phyloP scores from a whole-genome alignment of 2,329 filamentous ascomycete genomes.

The Sporothrix pseudoabietina region DNA sequence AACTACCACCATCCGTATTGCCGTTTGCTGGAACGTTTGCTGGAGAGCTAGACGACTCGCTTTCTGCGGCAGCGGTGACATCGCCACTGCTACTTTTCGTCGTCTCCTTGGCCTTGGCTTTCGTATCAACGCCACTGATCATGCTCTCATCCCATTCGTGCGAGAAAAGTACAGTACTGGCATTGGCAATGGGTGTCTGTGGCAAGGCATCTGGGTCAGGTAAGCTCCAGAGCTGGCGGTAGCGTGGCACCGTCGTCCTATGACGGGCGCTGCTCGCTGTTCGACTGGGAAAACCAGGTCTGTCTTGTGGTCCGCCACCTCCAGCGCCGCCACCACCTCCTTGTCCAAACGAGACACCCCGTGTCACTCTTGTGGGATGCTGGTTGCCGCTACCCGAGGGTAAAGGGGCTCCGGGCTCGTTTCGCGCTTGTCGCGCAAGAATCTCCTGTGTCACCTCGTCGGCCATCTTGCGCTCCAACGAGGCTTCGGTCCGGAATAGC shows the following conservation, averaged over 20 bases:
- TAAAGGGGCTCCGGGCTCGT: constrained; percentile 46
- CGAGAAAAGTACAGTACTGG: constrained; percentile 57
- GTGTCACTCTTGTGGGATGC: constrained; percentile 23
- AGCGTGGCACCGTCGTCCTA: constrained; percentile 39
- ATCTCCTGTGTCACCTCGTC: constrained; percentile 53
- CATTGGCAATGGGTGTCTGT: constrained; percentile 47
- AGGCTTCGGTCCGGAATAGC: constrained; percentile 65
- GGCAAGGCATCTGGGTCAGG: constrained; percentile 61
- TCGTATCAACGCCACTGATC: constrained; percentile 26
- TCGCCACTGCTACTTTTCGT: background rate
- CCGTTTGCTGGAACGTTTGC: too few species aligned
- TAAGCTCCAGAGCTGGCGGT: constrained; percentile 60
- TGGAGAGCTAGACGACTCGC: background rate
- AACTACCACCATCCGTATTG: background rate
- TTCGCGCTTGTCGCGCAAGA: constrained; percentile 47
- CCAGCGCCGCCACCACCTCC: background rate
- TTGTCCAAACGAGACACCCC: constrained; percentile 58
- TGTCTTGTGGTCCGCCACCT: constrained; percentile 10
- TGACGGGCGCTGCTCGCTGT: constrained; percentile 47
- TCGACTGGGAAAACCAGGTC: constrained; percentile 42
- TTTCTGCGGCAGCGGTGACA: background rate
- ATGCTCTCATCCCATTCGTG: constrained; percentile 35
- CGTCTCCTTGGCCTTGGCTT: constrained; percentile 28
- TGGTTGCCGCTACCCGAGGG: constrained; percentile 42
- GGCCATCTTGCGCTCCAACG: constrained; percentile 53